Evolutionary conservation across 2,329 filamentous ascomycete species (phyloP).

Genomic region (Botrytis pseudocinerea): DNA sequence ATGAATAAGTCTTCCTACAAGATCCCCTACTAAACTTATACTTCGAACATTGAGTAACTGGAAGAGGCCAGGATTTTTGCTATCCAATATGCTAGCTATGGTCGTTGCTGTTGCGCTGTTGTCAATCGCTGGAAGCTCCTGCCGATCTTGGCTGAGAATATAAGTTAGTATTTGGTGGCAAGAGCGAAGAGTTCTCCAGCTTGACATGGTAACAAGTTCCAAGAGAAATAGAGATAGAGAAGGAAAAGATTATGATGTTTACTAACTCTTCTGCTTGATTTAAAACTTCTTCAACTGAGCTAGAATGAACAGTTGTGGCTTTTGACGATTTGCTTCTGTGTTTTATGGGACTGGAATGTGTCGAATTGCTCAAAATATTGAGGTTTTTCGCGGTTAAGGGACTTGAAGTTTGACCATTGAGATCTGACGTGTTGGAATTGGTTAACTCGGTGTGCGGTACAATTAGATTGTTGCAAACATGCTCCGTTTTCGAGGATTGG

Average conservation of each 20-base stretch:
- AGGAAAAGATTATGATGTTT: neutral
- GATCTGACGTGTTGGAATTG: neutral
- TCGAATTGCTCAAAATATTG: neutral
- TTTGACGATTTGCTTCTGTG: neutral
- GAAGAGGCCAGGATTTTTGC: too few relatives aligned
- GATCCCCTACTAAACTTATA: neutral
- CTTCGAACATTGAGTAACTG: neutral
- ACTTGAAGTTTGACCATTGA: neutral
- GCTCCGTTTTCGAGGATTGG: neutral
- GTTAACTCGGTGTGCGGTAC: neutral
- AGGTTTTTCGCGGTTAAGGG: neutral
- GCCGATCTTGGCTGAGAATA: constrained; percentile 1
- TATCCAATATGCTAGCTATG: neutral
- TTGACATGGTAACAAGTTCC: neutral
- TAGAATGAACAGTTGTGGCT: neutral
- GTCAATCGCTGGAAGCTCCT: neutral
- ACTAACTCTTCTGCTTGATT: constrained; percentile 16
- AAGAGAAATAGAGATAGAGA: neutral
- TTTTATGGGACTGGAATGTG: neutral
- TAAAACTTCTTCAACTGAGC: constrained; percentile 1
- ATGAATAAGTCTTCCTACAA: constrained; percentile 14
- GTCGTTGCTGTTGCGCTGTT: neutral
- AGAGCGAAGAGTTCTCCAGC: neutral
- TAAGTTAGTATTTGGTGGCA: neutral
- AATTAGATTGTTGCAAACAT: neutral